A percentile compares a stretch with the other conserved stretches of the same genome.
phyloP scores from a whole-genome alignment of 306 rosid species.

The Lagenaria siceraria region DNA sequence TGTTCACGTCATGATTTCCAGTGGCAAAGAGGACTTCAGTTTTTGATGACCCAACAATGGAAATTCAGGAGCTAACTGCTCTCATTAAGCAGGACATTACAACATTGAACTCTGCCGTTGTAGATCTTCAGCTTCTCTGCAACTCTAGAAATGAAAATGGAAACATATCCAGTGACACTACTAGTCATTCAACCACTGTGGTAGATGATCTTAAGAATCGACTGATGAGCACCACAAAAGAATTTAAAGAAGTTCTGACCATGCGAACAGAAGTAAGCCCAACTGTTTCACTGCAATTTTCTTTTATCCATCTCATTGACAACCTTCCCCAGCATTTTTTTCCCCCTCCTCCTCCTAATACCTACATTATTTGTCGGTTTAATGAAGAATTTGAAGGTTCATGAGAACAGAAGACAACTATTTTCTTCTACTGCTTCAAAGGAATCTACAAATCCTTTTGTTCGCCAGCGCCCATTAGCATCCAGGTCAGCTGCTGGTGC shows the following conservation, averaged over 20 bases:
- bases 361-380: conserved; percentile 13
- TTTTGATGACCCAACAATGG: conserved; percentile 84
- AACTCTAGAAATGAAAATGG: conserved; percentile 60
- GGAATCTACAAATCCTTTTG: conserved; percentile 87
- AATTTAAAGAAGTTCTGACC: conserved; percentile 92
- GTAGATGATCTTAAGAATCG: conserved; percentile 91
- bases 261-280: conserved; percentile 76
- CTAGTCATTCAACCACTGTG: conserved; percentile 83
- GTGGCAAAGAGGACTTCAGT: conserved; percentile 96
- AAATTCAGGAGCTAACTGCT: conserved; percentile 83
- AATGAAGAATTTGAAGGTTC: conserved; percentile 81
- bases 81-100: conserved; percentile 92
- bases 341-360: neutral
- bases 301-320: neutral
- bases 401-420: conserved; percentile 79
- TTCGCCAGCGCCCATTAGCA: conserved; percentile 87
- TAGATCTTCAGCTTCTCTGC: conserved; percentile 66
- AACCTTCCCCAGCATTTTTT: neutral
- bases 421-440: conserved; percentile 65
- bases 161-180: conserved; percentile 66
- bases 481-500: conserved; percentile 55
- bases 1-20: conserved; percentile 14
- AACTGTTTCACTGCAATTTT: neutral
- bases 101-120: conserved; percentile 85
- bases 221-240: conserved; percentile 84